phyloP scores from a whole-genome alignment of 2,329 filamentous ascomycete genomes.

The Furcasterigmium furcatum region DNA sequence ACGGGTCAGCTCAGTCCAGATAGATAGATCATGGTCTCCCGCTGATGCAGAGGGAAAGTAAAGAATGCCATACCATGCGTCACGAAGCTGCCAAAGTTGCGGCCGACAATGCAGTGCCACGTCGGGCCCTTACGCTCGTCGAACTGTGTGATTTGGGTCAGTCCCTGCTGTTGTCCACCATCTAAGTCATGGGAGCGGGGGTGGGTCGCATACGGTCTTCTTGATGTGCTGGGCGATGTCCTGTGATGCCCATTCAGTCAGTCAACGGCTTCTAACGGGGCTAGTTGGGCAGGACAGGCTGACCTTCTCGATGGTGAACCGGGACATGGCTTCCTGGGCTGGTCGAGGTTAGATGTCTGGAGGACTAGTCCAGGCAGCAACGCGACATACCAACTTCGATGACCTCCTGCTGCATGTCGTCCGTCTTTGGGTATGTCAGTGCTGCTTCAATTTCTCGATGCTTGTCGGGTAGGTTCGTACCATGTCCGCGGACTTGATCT shows the following conservation, averaged over 20 bases:
- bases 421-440: slow-evolving; percentile 60
- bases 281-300: no score
- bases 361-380: slow-evolving; percentile 9
- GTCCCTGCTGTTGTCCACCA: not conserved
- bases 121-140: slow-evolving; percentile 96
- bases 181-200: slow-evolving; percentile 2
- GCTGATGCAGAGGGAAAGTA: not conserved
- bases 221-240: slow-evolving; percentile 97
- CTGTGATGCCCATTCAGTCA: slow-evolving; percentile 40
- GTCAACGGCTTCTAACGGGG: slow-evolving; percentile 5
- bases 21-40: no score
- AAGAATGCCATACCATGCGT: slow-evolving; percentile 73
- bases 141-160: slow-evolving; percentile 58
- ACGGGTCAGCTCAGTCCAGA: not conserved
- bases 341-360: slow-evolving; percentile 1
- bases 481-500: slow-evolving; percentile 99
- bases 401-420: slow-evolving; percentile 94
- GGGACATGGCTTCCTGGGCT: slow-evolving; percentile 63
- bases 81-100: slow-evolving; percentile 98
- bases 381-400: slow-evolving; percentile 84
- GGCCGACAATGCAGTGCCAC: slow-evolving; percentile 98
- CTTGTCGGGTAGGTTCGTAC: slow-evolving; percentile 46
- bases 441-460: slow-evolving; percentile 5
- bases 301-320: slow-evolving; percentile 62
- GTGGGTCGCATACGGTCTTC: slow-evolving; percentile 64